These are phyloP conservation scores for Alternaria incomplexa DNA, from an alignment of 2,329 filamentous ascomycete species.

Conservation along the genomic window DNA sequence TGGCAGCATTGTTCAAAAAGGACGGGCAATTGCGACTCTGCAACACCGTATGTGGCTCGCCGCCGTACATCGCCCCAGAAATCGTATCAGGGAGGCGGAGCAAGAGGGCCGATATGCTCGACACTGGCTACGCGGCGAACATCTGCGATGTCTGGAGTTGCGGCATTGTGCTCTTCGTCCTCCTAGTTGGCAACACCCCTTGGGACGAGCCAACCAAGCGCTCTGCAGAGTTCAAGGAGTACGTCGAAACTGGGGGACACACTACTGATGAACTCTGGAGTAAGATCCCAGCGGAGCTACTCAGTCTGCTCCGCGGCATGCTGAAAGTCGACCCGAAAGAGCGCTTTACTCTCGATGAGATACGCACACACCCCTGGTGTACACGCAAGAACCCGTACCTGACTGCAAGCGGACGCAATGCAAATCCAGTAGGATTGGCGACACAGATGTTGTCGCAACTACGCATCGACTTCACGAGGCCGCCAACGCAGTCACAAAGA, in stretches of 20 bases:
- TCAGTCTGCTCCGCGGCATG: conserved; percentile 91
- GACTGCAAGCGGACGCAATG: conserved; percentile 72
- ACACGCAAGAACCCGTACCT: conserved; percentile 82
- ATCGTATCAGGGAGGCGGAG: conserved; percentile 65
- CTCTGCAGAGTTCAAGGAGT: conserved; percentile 93
- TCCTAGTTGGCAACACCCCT: conserved; percentile 94
- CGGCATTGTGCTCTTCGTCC: conserved; percentile 94
- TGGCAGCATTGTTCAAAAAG: conserved; percentile 92
- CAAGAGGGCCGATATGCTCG: conserved; percentile 56
- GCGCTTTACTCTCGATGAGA: conserved; percentile 84
- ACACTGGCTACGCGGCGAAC: conserved; percentile 74
- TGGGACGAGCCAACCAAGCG: conserved; percentile 90
- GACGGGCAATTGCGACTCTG: conserved; percentile 82
- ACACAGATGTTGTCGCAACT: conserved; percentile 93
- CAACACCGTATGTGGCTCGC: conserved; percentile 90
- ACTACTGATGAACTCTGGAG: conserved; percentile 87
- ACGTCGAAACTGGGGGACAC: conserved; percentile 77
- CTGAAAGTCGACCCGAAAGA: conserved; percentile 77
- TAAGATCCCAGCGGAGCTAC: conserved; percentile 72
- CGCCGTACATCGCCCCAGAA: conserved; percentile 96
- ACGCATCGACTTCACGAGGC: conserved; percentile 82
- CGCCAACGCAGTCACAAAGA: conserved; percentile 61
- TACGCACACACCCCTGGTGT: conserved; percentile 94
- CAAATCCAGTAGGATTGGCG: conserved; percentile 83
- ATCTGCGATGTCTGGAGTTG: conserved; percentile 96